phyloP scores from a whole-genome alignment of 805 yeast species.

The Saccharomyces cerevisiae region DNA sequence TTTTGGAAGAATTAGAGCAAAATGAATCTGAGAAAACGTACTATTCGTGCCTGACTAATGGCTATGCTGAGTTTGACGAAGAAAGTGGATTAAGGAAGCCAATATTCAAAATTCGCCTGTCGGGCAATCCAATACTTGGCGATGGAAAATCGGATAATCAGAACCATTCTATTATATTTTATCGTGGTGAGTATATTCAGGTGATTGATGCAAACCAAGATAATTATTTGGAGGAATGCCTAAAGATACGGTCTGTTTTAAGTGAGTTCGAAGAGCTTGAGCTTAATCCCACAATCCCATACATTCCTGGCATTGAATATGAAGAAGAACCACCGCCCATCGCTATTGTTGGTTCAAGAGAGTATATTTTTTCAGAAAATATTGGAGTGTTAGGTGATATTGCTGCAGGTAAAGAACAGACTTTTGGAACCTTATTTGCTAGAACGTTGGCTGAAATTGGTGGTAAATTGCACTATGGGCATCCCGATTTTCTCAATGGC shows the following conservation, averaged over 20 bases:
- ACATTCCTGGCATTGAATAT: constrained; percentile 49
- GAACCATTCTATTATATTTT: constrained; percentile 76
- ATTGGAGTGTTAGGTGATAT: constrained; percentile 90
- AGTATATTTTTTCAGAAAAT: constrained; percentile 87
- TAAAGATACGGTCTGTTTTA: constrained; percentile 78
- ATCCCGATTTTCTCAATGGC: constrained; percentile 89
- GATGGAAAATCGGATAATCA: constrained; percentile 97
- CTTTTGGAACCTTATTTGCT: constrained; percentile 92
- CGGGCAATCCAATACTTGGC: constrained; percentile 92
- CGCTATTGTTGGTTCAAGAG: constrained; percentile 92
- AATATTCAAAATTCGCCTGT: constrained; percentile 56
- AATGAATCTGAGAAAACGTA: constrained; percentile 25
- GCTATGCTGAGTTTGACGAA: constrained; percentile 44
- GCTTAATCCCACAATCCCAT: constrained; percentile 43
- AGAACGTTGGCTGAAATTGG: constrained; percentile 90
- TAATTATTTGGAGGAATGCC: constrained; percentile 87
- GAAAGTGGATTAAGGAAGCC: constrained; percentile 56
- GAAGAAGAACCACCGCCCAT: constrained; percentile 44
- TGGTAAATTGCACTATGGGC: constrained; percentile 91
- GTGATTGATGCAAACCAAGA: constrained; percentile 96
- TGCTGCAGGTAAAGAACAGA: constrained; percentile 96
- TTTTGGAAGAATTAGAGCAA: constrained; percentile 37
- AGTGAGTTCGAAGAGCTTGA: constrained; percentile 85
- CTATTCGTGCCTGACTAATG: constrained; percentile 66
- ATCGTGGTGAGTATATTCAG: constrained; percentile 91